Base-by-base conservation (phyloP, 2,329 filamentous ascomycete genomes). In the Aspergillus puulaauensis region DNA sequence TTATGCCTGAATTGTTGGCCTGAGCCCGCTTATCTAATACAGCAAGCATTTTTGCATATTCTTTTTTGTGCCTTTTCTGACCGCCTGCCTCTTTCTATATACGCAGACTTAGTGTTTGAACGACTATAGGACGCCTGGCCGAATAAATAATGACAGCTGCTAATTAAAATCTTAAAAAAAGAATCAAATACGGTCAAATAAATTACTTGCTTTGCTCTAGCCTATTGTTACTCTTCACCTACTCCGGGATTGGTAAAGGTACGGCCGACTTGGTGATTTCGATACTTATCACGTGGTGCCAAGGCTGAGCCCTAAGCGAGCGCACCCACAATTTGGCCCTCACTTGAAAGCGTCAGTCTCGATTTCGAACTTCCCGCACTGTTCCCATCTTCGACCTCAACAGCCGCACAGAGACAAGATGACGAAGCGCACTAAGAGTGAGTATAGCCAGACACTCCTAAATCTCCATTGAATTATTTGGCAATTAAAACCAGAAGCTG, bases 391-490 rank as follows among this genome's bases (percentile, higher is more conserved):
- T 73, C 68, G 71, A 69, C 70, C 65, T 70, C 66, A 68, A 68
- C 70, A 71, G 66, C 66, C 68, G 64, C 64, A 70, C 62, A 66
- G 44, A 73, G 80, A 79, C 85, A 91, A 88, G 82, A 95, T 95
- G 90, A 91, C 90, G 80, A 93, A 95, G 87, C 88, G 91, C 85
- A 96, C 91, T 70, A 96, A 91, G 90, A 96, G 81, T 80, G 75
- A 74, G 57, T 46, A 43, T 56, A 54, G 19, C 39, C 50, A 50
- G 37, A 56, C 39, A 50, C 21, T 41, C 14, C 39, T 19, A 9
- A 14, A 12, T 27, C 2, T 6, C 37, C 4, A n/a, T 27, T 44
- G 14, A 12, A 44, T 19, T 15, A 27, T 31, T 6, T n/a, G 19
- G 45, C 21, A 50, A 14, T 19, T 12, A 21, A 40, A 15, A 51